phyloP scores from a whole-genome alignment of 225 moss, liverwort and hornwort genomes.

The Rhytidiadelphus loreus region DNA sequence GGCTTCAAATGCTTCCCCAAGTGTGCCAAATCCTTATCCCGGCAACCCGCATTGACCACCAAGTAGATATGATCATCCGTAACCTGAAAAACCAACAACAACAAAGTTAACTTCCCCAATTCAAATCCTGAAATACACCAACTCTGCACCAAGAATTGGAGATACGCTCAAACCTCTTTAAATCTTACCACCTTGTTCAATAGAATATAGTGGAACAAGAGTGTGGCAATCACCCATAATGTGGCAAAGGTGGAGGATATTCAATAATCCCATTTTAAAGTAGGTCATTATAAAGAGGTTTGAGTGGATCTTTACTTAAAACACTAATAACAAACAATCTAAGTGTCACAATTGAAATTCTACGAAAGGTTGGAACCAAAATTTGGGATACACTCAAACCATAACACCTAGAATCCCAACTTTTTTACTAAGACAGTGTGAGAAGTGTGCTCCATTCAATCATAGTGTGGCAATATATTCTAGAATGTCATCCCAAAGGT shows the following conservation, averaged over 20 bases:
- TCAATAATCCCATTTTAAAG: neutral
- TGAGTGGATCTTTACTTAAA: no score
- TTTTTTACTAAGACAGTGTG: neutral
- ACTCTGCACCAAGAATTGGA: neutral
- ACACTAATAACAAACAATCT: no score
- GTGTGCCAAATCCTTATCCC: conserved; percentile 96
- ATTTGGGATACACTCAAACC: neutral
- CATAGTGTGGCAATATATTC: neutral
- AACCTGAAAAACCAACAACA: conserved; percentile 9
- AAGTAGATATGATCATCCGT: conserved; percentile 90
- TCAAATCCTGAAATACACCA: neutral
- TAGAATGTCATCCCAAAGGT: neutral
- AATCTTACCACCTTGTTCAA: neutral
- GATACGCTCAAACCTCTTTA: neutral
- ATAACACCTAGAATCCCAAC: neutral
- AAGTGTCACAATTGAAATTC: no score
- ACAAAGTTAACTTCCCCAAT: neutral
- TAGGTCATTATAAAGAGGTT: neutral
- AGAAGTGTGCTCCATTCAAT: neutral
- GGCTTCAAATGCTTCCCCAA: conserved; percentile 83
- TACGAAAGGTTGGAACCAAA: neutral
- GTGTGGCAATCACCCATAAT: neutral
- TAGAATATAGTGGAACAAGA: neutral
- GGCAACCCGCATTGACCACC: conserved; percentile 98
- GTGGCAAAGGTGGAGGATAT: neutral